Evolutionary conservation across 2,329 filamentous ascomycete species (phyloP).

Genomic region (Biscogniauxia marginata): DNA sequence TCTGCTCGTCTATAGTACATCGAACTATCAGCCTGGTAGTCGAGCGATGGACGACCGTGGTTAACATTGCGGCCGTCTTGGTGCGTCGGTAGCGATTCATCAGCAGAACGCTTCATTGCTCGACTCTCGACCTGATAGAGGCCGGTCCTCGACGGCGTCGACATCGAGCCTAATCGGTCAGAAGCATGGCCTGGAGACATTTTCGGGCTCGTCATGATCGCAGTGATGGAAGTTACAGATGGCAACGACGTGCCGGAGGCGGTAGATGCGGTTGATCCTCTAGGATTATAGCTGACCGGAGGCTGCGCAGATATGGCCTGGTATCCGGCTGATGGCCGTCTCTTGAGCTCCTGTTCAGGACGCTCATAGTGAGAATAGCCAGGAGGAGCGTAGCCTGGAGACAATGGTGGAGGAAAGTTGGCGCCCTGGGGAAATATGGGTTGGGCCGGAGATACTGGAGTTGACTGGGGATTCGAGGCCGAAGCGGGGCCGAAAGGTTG

Average conservation of each 20-base stretch:
- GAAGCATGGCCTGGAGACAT: conserved; percentile 18
- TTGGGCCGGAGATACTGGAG: conserved; percentile 30
- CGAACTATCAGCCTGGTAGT: conserved; percentile 12
- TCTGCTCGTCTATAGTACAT: conserved; percentile 1
- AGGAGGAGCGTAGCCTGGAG: conserved; percentile 18
- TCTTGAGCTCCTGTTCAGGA: conserved; percentile 23
- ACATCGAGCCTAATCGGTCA: conserved; percentile 20
- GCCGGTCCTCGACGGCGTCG: conserved; percentile 17
- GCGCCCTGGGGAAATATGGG: conserved; percentile 23
- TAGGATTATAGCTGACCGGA: conserved; percentile 13
- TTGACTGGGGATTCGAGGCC: conserved; percentile 24
- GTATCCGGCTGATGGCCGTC: conserved; percentile 22
- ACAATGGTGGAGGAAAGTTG: conserved; percentile 17
- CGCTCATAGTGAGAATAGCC: conserved; percentile 25
- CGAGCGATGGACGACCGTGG: conserved; percentile 22
- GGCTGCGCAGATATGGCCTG: conserved; percentile 23
- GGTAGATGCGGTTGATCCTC: conserved; percentile 25
- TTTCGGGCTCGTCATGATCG: conserved; percentile 7
- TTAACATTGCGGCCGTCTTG: conserved; percentile 26
- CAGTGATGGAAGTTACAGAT: conserved; percentile 20
- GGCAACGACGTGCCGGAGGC: conserved; percentile 24
- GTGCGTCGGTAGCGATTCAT: conserved; percentile 22
- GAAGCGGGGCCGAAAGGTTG: conserved; percentile 28
- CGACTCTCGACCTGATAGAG: conserved; percentile 23
- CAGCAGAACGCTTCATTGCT: conserved; percentile 25